Evolutionary conservation across 129 eudicot genomes (phyloP), one percentile per base, ranked within the genome.

Genomic region (Smallanthus sonchifolius): DNA sequence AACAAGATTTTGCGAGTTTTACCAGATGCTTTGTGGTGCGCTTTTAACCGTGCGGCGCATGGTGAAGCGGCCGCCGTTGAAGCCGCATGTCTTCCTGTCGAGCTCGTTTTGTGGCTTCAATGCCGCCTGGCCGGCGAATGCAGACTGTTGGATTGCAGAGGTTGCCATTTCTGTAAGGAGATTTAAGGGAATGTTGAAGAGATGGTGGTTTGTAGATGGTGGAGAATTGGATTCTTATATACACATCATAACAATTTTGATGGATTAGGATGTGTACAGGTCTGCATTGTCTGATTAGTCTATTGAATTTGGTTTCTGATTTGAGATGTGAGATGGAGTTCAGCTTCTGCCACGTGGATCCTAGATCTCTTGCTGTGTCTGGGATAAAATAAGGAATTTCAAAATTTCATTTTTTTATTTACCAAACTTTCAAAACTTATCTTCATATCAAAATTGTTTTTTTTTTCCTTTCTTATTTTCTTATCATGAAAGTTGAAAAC

Each of bases 41-140:
- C 91, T 86, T 74, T 81, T 86, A 45, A 86, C 86, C 0, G 91
- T 86, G 11, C 86, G 82, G 64, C 91, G 84, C 91, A 86, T 86
- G 83, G 83, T 81, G 84, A 71, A 54, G 61, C 86, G 86, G 76
- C 91, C 81, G 5, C 77, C 83, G n/a, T 75, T 84, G 59, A 81
- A 61, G 80, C 79, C 24, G 76, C 86, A 86, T 10, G 71, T 70
- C 82, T 86, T 86, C 73, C 45, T 69, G 69, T 66, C 36, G 49
- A 84, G 80, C 74, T 84, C 84, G n/a, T 75, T 86, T 43, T 70
- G 82, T 0, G 79, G 75, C 76, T 75, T 80, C 56, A 78, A 11
- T 20, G 78, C 79, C 39, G 74, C 36, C 67, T 77, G 81, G 52
- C 85, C 84, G 14, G 82, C 76, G 44, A 86, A 83, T 14, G 91